Base-by-base conservation (phyloP, 306 rosid species). In the Cucumis cinereus region DNA sequence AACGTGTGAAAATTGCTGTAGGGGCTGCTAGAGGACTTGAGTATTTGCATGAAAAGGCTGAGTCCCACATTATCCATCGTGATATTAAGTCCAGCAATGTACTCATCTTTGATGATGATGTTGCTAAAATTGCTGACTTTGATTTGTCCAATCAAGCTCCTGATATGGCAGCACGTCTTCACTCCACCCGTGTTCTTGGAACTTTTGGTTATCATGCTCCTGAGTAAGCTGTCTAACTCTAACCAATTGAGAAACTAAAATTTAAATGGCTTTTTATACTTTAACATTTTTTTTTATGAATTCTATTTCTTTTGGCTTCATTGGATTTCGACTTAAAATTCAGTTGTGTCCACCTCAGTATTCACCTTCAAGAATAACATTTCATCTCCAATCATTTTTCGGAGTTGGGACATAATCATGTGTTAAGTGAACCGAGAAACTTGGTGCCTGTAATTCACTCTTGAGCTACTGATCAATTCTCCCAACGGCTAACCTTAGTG, bases 101-200 rank as follows among this genome's bases (percentile, higher is more conserved):
- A 24, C 78, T 75, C 3, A 57, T 75, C 33, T 75, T 56, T 56
- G 78, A 75, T 75, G 68, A 75, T 38, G 78, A 75, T 75, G 78
- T 75, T 38, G 78, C 78, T 24, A 75, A 75, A 75, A 57, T 75
- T 40, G 78, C 78, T 40, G 78, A 75, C 40, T 75, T 75, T 22
- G 78, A 75, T 75, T 41, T 75, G 68, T 75, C 78, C 66, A 75
- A 75, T 75, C 78, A 75, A 75, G 78, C 78, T 55, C 78, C 78
- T 75, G 78, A 75, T 75, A 75, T 75, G 78, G 78, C 78, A 36
- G 78, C 78, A 35, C 78, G 78, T 36, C 78, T 75, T 35, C 78
- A 75, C 57, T 75, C 78, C 15, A 75, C 78, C 6, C 78, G 78
- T 75, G 78, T 75, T 20, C 78, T 75, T n/a, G 78, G 78, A 57